Percentiles rank a stretch among this genome's conserved stretches.
Evolutionary conservation across 257 asterid genomes (phyloP).

Genomic region (Haberlea rhodopensis): DNA sequence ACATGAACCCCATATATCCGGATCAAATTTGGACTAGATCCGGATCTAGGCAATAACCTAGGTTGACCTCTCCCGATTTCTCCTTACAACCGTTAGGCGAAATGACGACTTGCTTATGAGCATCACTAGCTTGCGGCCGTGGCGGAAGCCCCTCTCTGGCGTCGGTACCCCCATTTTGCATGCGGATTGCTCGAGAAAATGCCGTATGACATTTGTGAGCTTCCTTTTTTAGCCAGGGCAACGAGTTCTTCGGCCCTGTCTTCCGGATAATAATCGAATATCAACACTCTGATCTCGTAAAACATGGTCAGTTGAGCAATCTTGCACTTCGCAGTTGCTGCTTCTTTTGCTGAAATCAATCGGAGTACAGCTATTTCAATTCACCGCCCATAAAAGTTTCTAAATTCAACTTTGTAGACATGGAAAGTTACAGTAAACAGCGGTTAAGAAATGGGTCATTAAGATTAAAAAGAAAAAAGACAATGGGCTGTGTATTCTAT

Average conservation of each 20-base stretch:
- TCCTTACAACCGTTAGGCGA: slow-evolving; percentile 31
- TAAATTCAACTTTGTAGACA: background rate
- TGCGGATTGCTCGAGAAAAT: slow-evolving; percentile 18
- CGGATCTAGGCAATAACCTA: no score
- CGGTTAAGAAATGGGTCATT: no score
- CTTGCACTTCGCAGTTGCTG: slow-evolving; percentile 31
- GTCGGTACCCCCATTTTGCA: slow-evolving; percentile 21
- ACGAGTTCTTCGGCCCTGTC: slow-evolving; percentile 51
- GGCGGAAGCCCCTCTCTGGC: slow-evolving; percentile 32
- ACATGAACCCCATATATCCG: no score
- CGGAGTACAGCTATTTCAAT: background rate
- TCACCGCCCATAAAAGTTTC: background rate
- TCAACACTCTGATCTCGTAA: slow-evolving; percentile 57
- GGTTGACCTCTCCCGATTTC: no score
- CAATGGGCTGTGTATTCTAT: slow-evolving; percentile 41
- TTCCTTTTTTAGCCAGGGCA: slow-evolving; percentile 46
- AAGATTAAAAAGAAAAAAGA: slow-evolving; percentile 18
- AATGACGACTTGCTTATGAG: slow-evolving; percentile 31
- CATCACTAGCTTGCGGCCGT: background rate
- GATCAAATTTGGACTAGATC: no score
- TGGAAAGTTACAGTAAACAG: background rate
- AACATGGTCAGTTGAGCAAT: slow-evolving; percentile 63
- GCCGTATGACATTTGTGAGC: slow-evolving; percentile 35
- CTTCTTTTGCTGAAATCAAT: slow-evolving; percentile 39
- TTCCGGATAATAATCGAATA: slow-evolving; percentile 56